Percentiles rank a stretch among this genome's conserved stretches.
Evolutionary conservation across 257 asterid species (phyloP).

Genomic region (Solanum etuberosum): DNA sequence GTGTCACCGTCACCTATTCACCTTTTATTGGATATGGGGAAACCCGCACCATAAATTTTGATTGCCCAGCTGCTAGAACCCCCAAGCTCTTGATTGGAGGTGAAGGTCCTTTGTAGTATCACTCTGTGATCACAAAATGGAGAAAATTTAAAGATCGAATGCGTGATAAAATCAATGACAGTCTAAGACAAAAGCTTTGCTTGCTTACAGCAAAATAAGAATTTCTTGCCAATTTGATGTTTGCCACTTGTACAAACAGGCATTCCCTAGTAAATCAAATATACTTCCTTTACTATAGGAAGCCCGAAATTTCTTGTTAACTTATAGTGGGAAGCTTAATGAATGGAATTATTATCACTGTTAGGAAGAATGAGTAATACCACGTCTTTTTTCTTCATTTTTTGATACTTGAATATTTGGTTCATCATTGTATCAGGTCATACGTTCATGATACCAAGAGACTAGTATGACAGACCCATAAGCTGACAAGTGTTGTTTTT

Average conservation of each 20-base stretch:
- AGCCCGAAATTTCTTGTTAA: background rate
- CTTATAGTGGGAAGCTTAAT: background rate
- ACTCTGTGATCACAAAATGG: background rate
- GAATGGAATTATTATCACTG: background rate
- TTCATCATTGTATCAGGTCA: background rate
- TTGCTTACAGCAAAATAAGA: background rate
- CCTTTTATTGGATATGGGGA: background rate
- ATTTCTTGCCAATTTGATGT: background rate
- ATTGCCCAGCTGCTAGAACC: background rate
- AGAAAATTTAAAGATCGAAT: background rate
- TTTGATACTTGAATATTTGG: background rate
- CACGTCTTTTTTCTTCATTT: background rate
- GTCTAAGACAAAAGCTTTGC: background rate
- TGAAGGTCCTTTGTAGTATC: background rate
- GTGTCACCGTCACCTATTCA: background rate
- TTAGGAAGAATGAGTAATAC: background rate
- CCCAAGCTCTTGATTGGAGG: background rate
- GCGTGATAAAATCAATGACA: background rate
- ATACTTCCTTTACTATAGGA: background rate
- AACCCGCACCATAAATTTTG: background rate
- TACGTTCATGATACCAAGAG: background rate
- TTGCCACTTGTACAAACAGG: background rate
- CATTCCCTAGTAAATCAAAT: background rate
- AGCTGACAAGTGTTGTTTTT: constrained; percentile 4
- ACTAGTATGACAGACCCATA: background rate